Percentiles rank a stretch among this genome's conserved stretches.
Evolutionary conservation across 2,329 filamentous ascomycete species (phyloP).

Genomic region (Teratosphaeria viscida): DNA sequence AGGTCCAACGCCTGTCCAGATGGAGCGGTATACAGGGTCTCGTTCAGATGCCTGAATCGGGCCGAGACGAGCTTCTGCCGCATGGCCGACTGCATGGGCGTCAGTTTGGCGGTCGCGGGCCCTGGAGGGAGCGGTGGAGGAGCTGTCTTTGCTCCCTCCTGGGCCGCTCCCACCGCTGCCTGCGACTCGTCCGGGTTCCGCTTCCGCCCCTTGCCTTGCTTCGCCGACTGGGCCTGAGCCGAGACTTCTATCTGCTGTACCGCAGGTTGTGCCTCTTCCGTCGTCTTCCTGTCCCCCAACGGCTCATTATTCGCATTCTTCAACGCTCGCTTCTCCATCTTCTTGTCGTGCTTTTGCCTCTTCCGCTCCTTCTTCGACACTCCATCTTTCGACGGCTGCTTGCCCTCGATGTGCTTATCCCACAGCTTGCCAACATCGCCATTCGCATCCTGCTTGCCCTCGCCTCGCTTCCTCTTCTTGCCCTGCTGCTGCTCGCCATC

Average conservation of each 20-base stretch:
- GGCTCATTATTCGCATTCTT: background rate
- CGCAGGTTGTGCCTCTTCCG: background rate
- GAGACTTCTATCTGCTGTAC: background rate
- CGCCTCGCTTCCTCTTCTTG: constrained; percentile 20
- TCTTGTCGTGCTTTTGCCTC: constrained; percentile 15
- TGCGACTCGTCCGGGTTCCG: background rate
- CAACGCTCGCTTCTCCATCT: constrained; percentile 15
- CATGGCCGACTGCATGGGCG: constrained; percentile 89
- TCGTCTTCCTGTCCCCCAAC: background rate
- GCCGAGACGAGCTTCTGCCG: constrained; percentile 87
- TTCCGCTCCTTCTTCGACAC: constrained; percentile 25
- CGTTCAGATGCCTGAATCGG: constrained; percentile 93
- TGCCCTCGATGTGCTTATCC: constrained; percentile 67
- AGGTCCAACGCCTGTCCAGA: constrained; percentile 73
- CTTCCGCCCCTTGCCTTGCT: constrained; percentile 7
- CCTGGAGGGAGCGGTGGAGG: constrained; percentile 21
- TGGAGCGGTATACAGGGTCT: constrained; percentile 88
- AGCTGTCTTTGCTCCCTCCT: constrained; percentile 1
- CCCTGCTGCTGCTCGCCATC: constrained; percentile 43
- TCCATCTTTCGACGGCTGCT: constrained; percentile 28
- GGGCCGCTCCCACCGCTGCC: constrained; percentile 6
- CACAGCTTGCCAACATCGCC: constrained; percentile 70
- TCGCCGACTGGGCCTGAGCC: constrained; percentile 3
- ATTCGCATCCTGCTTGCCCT: constrained; percentile 17
- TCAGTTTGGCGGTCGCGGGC: constrained; percentile 52